These are phyloP conservation scores for Reticulascus tulasneorum DNA, from an alignment of 2,329 filamentous ascomycete species.

Conservation along the genomic window DNA sequence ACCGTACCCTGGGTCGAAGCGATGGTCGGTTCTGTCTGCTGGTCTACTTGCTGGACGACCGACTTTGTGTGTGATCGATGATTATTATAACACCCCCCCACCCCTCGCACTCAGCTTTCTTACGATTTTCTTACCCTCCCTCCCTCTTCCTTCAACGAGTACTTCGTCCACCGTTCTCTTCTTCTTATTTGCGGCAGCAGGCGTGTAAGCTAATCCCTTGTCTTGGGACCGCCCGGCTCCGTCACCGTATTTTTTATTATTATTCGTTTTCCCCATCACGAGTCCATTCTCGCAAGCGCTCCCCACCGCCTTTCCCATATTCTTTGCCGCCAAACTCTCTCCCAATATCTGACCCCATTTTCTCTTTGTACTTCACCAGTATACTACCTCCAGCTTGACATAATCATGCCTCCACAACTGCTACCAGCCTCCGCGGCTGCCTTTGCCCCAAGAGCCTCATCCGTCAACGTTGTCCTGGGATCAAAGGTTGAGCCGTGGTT, in stretches of 20 bases:
- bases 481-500: conserved; percentile 95
- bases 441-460: conserved; percentile 85
- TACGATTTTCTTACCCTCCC: conserved; percentile 42
- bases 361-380: not conserved
- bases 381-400: conserved; percentile 1
- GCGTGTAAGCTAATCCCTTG: conserved; percentile 58
- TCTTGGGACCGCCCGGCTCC: conserved; percentile 52
- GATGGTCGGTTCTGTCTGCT: no score
- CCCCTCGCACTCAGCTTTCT: conserved; percentile 37
- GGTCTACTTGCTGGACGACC: no score
- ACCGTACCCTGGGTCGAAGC: conserved; percentile 5
- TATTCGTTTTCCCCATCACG: conserved; percentile 30
- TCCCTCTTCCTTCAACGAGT: conserved; percentile 51
- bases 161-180: conserved; percentile 56
- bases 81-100: conserved; percentile 46
- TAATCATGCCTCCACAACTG: conserved; percentile 81
- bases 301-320: conserved; percentile 10
- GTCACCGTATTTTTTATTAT: conserved; percentile 40
- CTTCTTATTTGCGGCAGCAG: conserved; percentile 54
- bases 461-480: conserved; percentile 90
- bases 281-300: conserved; percentile 20
- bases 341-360: not conserved
- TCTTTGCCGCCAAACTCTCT: not conserved
- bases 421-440: conserved; percentile 93
- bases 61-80: conserved; percentile 11